These are phyloP conservation scores for Geosmithia morbida DNA, from an alignment of 2,329 filamentous ascomycete genomes.

Conservation along the genomic window DNA sequence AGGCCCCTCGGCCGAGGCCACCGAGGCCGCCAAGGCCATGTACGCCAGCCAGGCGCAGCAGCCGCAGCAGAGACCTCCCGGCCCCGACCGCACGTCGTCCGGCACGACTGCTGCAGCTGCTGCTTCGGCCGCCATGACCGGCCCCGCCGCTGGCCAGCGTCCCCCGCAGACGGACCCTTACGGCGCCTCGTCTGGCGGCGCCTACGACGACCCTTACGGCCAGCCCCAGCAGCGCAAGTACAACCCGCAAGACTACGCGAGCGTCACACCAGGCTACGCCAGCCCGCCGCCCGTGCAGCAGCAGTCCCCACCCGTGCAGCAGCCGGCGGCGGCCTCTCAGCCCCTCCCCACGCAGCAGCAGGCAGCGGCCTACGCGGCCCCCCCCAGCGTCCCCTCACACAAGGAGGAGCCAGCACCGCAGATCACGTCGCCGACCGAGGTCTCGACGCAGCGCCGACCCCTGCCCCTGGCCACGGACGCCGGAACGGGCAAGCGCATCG, in stretches of 20 bases:
- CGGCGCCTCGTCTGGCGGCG: slow-evolving; percentile 8
- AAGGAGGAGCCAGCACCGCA: slow-evolving; percentile 21
- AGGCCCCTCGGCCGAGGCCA: slow-evolving; percentile 29
- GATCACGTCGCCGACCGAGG: slow-evolving; percentile 14
- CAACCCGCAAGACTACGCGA: slow-evolving; percentile 65
- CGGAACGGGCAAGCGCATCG: slow-evolving; percentile 73
- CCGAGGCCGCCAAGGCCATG: slow-evolving; percentile 50
- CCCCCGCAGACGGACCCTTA: slow-evolving; percentile 22
- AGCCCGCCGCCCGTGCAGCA: slow-evolving; percentile 14
- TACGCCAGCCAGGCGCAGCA: slow-evolving; percentile 40
- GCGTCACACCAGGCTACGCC: slow-evolving; percentile 33
- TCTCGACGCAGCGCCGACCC: slow-evolving; percentile 33
- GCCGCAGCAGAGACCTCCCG: slow-evolving; percentile 19
- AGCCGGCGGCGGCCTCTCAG: slow-evolving; percentile 15
- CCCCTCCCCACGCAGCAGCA: slow-evolving; percentile 11
- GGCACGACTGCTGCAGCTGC: slow-evolving; percentile 41
- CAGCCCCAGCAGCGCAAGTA: slow-evolving; percentile 48
- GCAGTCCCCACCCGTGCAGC: slow-evolving; percentile 17
- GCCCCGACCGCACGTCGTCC: slow-evolving; percentile 35
- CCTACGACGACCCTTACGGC: slow-evolving; percentile 13
- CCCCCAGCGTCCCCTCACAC: slow-evolving; percentile 11
- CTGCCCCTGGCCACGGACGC: slow-evolving; percentile 57
- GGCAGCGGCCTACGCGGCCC: slow-evolving; percentile 9
- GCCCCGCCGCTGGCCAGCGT: slow-evolving; percentile 12
- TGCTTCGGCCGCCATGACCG: slow-evolving; percentile 42